Base-by-base conservation (phyloP, 2,329 filamentous ascomycete genomes). In the Aspergillus quadricinctus region DNA sequence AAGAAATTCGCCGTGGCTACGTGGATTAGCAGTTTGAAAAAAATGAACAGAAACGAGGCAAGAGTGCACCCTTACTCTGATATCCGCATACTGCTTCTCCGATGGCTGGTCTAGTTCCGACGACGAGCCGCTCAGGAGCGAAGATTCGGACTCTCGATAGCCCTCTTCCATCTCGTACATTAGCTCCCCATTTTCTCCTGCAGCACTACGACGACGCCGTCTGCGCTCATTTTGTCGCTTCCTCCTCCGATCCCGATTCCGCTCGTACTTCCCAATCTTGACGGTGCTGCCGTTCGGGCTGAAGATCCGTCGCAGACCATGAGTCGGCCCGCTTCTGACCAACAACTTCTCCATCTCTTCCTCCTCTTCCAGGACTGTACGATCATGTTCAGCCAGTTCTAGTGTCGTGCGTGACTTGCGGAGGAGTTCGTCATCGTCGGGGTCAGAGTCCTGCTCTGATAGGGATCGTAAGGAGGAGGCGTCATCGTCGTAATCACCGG, bases 141-240 rank as follows among this genome's bases (percentile, higher is more conserved):
- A 84, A 77, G 65, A 87, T 77, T 78, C 89, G 53, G 87, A 86
- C 49, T 88, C 85, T 58, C 67, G 69, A 31, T 75, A 68, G 1
- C 91, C 90, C 69, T 92, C 88, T 73, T 97, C 92, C 88, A 93
- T 90, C 75, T 94, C 89, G 71, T 90, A 92, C 87, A 96, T 90
- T 66, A 95, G 78, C 71, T 87, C 84, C 40, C 88, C 87, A 62
- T 90, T 85, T 68, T 90, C 88, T 80, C 73, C 68, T 83, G 71
- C 61, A 74, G 78, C 59, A 81, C 80, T 75, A 76, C 80, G 65
- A 40, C 67, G 83, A 4, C 41, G n/a, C 84, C 65, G 78, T 76
- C 62, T 76, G 50, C 64, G 63, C 37, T 64, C 66, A 53, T 59
- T 61, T 58, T 67, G 66, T 56, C 68, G 66, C 67, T 82, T 77